phyloP scores from a whole-genome alignment of 176 grass and related monocot species.

The Luzula sylvatica region DNA sequence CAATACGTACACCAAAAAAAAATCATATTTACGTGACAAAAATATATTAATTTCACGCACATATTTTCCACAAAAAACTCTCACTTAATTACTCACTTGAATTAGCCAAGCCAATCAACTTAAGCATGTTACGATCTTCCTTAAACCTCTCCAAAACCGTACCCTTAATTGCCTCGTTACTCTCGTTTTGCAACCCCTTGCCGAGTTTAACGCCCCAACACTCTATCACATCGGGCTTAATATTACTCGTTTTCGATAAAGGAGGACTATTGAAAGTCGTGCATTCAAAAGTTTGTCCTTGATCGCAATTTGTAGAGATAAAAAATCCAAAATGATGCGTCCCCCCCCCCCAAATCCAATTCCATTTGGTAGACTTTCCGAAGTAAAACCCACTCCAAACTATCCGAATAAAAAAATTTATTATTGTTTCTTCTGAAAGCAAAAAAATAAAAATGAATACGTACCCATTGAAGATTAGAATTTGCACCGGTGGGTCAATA shows the following conservation, averaged over 20 bases:
- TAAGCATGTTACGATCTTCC: slow-evolving; percentile 96
- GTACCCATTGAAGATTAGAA: slow-evolving; percentile 90
- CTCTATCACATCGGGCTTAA: slow-evolving; percentile 70
- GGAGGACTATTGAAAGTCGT: slow-evolving; percentile 69
- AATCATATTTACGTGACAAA: not conserved
- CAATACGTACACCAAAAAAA: too few relatives aligned
- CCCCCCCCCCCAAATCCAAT: slow-evolving; percentile 75
- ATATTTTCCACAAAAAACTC: too few relatives aligned
- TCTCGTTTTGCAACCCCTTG: slow-evolving; percentile 33
- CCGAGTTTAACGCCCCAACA: slow-evolving; percentile 65
- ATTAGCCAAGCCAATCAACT: slow-evolving; percentile 80
- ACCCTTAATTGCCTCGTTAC: slow-evolving; percentile 34
- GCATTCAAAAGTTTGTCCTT: slow-evolving; percentile 72
- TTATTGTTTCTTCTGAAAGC: too few relatives aligned
- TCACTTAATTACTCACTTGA: slow-evolving; percentile 37
- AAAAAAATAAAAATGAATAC: slow-evolving; percentile 3
- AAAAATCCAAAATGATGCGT: slow-evolving; percentile 93
- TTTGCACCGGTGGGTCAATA: slow-evolving; percentile 85
- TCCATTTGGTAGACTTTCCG: slow-evolving; percentile 88
- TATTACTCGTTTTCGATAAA: slow-evolving; percentile 51
- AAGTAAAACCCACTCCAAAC: slow-evolving; percentile 68
- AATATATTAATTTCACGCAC: not conserved
- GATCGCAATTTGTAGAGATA: slow-evolving; percentile 79
- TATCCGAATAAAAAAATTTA: slow-evolving; percentile 29
- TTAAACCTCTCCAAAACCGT: slow-evolving; percentile 95